A percentile compares a stretch with the other conserved stretches of the same genome.
phyloP scores from a whole-genome alignment of 2,329 filamentous ascomycete species.

The Fusarium sp. region DNA sequence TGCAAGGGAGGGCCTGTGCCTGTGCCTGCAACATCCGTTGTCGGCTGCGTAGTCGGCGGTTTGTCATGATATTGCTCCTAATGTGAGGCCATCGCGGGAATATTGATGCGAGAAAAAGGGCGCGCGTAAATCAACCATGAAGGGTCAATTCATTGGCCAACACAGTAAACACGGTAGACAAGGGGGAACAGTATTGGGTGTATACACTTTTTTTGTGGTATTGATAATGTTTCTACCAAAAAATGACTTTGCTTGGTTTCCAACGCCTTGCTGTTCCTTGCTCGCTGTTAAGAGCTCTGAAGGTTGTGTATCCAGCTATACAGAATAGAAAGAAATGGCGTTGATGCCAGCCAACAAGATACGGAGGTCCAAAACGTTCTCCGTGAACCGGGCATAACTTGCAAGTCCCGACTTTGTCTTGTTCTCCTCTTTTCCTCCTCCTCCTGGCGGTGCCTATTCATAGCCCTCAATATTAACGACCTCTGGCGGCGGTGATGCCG shows the following conservation, averaged over 20 bases:
- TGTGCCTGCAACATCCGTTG: background rate
- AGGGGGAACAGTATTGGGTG: background rate
- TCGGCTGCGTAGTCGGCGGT: constrained; percentile 5
- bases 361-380: constrained; percentile 29
- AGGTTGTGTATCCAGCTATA: constrained; percentile 33
- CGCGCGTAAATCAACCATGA: background rate
- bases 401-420: constrained; percentile 22
- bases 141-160: background rate
- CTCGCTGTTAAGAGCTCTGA: constrained; percentile 38
- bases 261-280: constrained; percentile 42
- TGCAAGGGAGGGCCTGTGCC: background rate
- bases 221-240: constrained; percentile 30
- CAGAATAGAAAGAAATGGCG: constrained; percentile 38
- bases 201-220: constrained; percentile 34
- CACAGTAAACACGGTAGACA: background rate
- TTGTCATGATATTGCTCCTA: constrained; percentile 8
- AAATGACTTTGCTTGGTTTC: constrained; percentile 17
- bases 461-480: constrained; percentile 24
- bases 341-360: constrained; percentile 36
- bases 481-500: constrained; percentile 25
- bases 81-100: constrained; percentile 2
- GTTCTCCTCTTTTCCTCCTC: constrained; percentile 11
- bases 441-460: constrained; percentile 17
- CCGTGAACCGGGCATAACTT: constrained; percentile 30
- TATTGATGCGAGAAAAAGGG: background rate